phyloP scores from a whole-genome alignment of 306 rosid genomes.

The Nissolia schottii region DNA sequence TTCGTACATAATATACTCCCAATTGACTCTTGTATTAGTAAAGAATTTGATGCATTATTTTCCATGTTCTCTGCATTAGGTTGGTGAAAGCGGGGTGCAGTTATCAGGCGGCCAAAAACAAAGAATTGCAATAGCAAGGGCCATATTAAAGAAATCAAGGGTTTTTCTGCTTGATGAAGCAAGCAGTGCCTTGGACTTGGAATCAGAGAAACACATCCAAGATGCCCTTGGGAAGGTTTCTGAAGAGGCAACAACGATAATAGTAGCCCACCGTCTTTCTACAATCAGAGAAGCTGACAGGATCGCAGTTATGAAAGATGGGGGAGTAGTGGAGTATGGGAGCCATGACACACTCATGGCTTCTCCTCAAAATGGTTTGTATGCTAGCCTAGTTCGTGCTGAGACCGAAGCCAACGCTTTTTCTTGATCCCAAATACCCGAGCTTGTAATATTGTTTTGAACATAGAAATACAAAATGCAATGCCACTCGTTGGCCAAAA shows the following conservation, averaged over 20 bases:
- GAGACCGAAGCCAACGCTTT: constrained; percentile 79
- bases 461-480: neutral
- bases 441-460: neutral
- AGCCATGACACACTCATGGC: constrained; percentile 67
- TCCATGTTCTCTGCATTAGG: constrained; percentile 27
- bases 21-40: neutral
- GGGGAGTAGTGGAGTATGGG: constrained; percentile 65
- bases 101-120: constrained; percentile 92
- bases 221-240: constrained; percentile 51
- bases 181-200: constrained; percentile 85
- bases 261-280: constrained; percentile 75
- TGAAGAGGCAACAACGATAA: constrained; percentile 59
- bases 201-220: constrained; percentile 77
- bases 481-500: neutral
- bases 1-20: neutral
- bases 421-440: constrained; percentile 23
- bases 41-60: neutral
- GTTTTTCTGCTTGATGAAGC: constrained; percentile 86
- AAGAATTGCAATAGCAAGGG: constrained; percentile 81
- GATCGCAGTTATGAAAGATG: constrained; percentile 73
- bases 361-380: constrained; percentile 52
- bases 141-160: constrained; percentile 72
- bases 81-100: constrained; percentile 80
- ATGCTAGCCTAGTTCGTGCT: constrained; percentile 62
- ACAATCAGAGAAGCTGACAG: constrained; percentile 66